Evolutionary conservation across 805 yeast species (phyloP), one percentile per base, ranked within the genome.

Genomic region (Saccharomycopsis sp.): DNA sequence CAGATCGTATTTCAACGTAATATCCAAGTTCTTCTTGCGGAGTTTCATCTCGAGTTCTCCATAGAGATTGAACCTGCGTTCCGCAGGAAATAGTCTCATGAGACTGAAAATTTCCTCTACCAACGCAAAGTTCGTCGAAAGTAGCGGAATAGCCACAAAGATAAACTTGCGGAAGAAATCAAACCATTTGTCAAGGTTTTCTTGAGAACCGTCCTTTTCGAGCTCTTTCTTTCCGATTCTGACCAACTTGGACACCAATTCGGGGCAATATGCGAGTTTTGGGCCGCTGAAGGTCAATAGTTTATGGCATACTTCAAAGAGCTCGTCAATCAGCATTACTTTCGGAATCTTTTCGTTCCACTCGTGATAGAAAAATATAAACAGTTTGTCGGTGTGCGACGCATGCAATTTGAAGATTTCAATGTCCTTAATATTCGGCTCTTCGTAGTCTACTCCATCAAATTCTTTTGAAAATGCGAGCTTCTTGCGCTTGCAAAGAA

Each of bases 51-150:
- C 76, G 68, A 89, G 78, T 64, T 91, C 97, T 44, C 96, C 94
- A 68, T 92, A 92, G 19, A 93, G 69, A 58, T 86, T 83, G 70
- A 81, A 92, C 53, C 97, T 77, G 58, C 77, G 78, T 56, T 86
- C 87, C 42, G 82, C 67, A 1, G 89, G 74, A 66, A 78, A 89
- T 38, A 69, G 64, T 7, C 75, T 68, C 60, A 93, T 67, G 0
- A 90, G 65, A 5, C 73, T 69, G 65, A 72, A 89, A 0, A 89
- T 79, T 61, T 82, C 86, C 61, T 83, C 81, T 8, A 85, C 77
- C 0, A 82, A 79, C 3, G 83, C 74, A 12, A 89, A 79, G 64
- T 86, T 85, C 17, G 78, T 78, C 14, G 75, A 78, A 3, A 85
- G 69, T 25, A 82, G 70, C 0, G 80, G 73, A 2, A 86, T 71